These are phyloP conservation scores for Cladosporium halotolerans DNA, from an alignment of 2,329 filamentous ascomycete species.

Conservation along the genomic window DNA sequence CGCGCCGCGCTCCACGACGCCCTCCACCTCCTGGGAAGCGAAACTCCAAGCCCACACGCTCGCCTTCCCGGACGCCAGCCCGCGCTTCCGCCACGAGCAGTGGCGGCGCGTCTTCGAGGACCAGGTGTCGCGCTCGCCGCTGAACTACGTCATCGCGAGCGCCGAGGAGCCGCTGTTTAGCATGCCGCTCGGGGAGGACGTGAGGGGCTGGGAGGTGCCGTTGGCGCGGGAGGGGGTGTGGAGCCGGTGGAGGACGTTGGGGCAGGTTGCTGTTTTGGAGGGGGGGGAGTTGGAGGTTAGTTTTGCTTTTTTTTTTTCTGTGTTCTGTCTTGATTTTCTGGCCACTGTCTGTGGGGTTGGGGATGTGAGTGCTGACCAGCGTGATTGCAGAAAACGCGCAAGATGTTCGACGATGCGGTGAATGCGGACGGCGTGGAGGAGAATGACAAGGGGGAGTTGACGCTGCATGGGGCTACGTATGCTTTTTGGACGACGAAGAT, in stretches of 20 bases:
- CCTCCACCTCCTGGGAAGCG: constrained; percentile 56
- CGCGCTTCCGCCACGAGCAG: constrained; percentile 58
- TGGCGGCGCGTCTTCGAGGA: constrained; percentile 62
- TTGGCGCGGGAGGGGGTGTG: constrained; percentile 56
- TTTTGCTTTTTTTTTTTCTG: constrained; percentile 8
- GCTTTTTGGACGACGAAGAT: constrained; percentile 55
- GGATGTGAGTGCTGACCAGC: no score
- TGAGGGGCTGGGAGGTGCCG: constrained; percentile 52
- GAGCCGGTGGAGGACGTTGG: constrained; percentile 59
- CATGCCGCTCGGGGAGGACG: constrained; percentile 54
- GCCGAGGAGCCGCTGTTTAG: constrained; percentile 51
- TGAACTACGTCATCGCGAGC: constrained; percentile 35
- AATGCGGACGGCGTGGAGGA: constrained; percentile 47
- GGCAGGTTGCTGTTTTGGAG: constrained; percentile 57
- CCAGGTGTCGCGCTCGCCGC: constrained; percentile 48
- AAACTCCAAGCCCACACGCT: constrained; percentile 50
- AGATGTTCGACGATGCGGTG: constrained; percentile 52
- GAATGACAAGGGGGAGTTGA: constrained; percentile 57
- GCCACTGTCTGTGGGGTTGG: no score
- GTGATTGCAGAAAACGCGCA: constrained; percentile 39
- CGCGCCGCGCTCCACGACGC: constrained; percentile 50
- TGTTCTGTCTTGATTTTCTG: background rate
- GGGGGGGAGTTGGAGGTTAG: constrained; percentile 44
- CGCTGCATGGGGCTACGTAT: constrained; percentile 58
- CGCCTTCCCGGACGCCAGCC: constrained; percentile 51